These are phyloP conservation scores for Torulaspora microellipsoides DNA, from an alignment of 805 yeast species.

Conservation along the genomic window DNA sequence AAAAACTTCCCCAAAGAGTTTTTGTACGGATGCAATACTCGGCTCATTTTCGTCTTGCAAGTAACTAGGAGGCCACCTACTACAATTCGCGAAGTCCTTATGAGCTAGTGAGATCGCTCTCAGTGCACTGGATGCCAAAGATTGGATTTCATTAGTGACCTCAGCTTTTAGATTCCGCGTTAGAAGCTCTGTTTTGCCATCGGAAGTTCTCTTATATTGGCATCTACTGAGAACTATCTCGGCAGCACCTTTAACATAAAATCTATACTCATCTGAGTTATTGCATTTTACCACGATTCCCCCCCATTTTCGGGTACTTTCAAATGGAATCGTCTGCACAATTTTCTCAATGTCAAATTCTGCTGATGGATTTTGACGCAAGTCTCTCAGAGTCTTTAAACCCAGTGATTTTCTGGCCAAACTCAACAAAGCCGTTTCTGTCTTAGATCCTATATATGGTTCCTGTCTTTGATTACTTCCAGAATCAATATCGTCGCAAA, in stretches of 20 bases:
- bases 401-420: slow-evolving; percentile 58
- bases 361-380: slow-evolving; percentile 36
- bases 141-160: slow-evolving; percentile 43
- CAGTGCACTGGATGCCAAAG: slow-evolving; percentile 71
- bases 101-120: slow-evolving; percentile 89
- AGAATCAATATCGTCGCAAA: slow-evolving; percentile 12
- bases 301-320: slow-evolving; percentile 90
- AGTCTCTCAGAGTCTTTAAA: slow-evolving; percentile 35
- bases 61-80: slow-evolving; percentile 66
- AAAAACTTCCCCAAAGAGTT: slow-evolving; percentile 37
- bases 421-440: slow-evolving; percentile 82
- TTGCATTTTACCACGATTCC: slow-evolving; percentile 61
- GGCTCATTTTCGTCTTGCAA: slow-evolving; percentile 34
- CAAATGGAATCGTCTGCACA: slow-evolving; percentile 81
- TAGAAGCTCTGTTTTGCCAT: slow-evolving; percentile 31
- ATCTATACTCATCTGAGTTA: slow-evolving; percentile 42
- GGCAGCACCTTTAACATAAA: slow-evolving; percentile 89
- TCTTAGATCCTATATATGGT: slow-evolving; percentile 83
- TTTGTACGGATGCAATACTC: slow-evolving; percentile 41
- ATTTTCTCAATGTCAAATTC: slow-evolving; percentile 38
- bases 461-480: slow-evolving; percentile 36
- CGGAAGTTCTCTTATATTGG: slow-evolving; percentile 35
- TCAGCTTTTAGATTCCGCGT: slow-evolving; percentile 12
- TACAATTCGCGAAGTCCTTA: slow-evolving; percentile 49
- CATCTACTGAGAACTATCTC: slow-evolving; percentile 73